A percentile compares a stretch with the other conserved stretches of the same genome.
phyloP scores from a whole-genome alignment of 768 basidiomycete species.

The Phallus indusiatus region DNA sequence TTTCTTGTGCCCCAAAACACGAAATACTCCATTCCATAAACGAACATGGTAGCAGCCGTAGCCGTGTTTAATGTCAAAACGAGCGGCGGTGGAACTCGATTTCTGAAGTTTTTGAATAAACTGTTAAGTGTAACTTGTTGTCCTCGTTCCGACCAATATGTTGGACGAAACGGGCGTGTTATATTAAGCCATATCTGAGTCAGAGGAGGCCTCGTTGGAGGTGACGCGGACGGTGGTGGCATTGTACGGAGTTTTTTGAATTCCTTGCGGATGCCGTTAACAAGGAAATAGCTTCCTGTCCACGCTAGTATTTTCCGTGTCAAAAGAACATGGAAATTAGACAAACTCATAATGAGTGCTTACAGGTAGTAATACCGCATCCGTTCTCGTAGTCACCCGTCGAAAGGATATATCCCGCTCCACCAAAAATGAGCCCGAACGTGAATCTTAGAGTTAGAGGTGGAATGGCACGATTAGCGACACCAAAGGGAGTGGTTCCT shows the following conservation, averaged over 20 bases:
- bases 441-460: slow-evolving; percentile 34
- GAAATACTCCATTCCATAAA: slow-evolving; percentile 7
- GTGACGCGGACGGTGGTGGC: too few relatives aligned
- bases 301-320: too few relatives aligned
- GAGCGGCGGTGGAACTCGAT: background rate
- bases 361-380: slow-evolving; percentile 33
- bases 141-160: too few relatives aligned
- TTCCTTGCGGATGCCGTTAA: slow-evolving; percentile 1
- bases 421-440: slow-evolving; percentile 34
- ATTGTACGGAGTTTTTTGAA: background rate
- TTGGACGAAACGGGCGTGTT: too few relatives aligned
- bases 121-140: too few relatives aligned
- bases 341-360: too few relatives aligned
- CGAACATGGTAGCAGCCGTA: background rate
- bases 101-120: too few relatives aligned
- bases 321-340: too few relatives aligned
- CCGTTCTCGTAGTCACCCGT: slow-evolving; percentile 34
- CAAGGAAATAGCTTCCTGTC: background rate
- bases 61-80: background rate
- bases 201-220: too few relatives aligned
- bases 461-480: slow-evolving; percentile 23
- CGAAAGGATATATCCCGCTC: slow-evolving; percentile 33
- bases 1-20: background rate
- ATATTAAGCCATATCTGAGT: too few relatives aligned
- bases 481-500: slow-evolving; percentile 26